phyloP scores from a whole-genome alignment of 176 grass and related monocot genomes.

The Carex littledalei region DNA sequence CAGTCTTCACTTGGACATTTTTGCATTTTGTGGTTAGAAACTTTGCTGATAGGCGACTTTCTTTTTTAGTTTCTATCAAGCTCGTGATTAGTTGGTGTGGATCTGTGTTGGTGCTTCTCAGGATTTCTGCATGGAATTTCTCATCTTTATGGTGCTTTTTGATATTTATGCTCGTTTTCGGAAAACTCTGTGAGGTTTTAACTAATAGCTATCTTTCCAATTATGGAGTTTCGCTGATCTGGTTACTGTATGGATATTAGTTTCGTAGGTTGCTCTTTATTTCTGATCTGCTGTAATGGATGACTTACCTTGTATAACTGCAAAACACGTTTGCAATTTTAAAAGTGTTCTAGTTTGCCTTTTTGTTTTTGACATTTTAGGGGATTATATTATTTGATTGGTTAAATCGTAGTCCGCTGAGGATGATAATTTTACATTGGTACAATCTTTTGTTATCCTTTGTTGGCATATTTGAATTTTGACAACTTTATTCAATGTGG shows the following conservation, averaged over 20 bases:
- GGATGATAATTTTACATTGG: neutral
- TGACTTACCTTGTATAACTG: slow-evolving; percentile 5
- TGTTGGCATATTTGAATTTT: slow-evolving; percentile 10
- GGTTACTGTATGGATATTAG: slow-evolving; percentile 8
- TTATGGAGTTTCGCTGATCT: neutral
- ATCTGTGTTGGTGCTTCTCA: slow-evolving; percentile 70
- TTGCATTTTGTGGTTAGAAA: neutral
- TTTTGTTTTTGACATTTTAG: neutral
- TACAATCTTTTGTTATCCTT: neutral
- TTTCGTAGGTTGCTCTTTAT: slow-evolving; percentile 13
- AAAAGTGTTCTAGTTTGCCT: neutral
- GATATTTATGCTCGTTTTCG: neutral
- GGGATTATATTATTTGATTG: neutral
- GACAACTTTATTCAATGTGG: neutral
- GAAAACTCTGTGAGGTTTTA: slow-evolving; percentile 2
- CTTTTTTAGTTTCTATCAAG: slow-evolving; percentile 67
- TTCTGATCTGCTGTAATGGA: slow-evolving; percentile 19
- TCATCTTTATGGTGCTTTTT: slow-evolving; percentile 29
- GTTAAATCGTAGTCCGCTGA: neutral
- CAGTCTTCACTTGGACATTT: slow-evolving; percentile 3
- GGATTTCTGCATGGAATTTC: slow-evolving; percentile 69
- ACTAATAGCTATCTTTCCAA: neutral
- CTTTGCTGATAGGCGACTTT: slow-evolving; percentile 46
- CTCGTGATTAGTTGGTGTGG: slow-evolving; percentile 66
- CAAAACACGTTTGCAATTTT: neutral